Base-by-base conservation (phyloP, 805 yeast genomes). In the Suhomyces emberorum region DNA sequence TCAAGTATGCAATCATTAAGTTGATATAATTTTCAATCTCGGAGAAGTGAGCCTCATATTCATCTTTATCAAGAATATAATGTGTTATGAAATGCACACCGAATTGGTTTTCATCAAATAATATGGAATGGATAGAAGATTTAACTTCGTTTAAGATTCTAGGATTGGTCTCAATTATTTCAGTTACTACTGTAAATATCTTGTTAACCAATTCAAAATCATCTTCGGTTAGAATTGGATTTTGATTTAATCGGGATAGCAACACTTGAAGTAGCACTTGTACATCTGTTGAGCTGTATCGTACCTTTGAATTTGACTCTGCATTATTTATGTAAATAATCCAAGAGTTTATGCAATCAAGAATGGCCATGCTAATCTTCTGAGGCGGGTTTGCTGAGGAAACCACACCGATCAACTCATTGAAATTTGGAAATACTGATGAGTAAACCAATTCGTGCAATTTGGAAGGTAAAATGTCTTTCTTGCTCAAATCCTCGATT, bases 401-500 rank as follows among this genome's bases (percentile, higher is more conserved):
- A 20, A 36, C 12, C 14, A 35, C n/a, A 15, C 30, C 33, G 15
- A 64, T 45, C 30, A 46, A 46, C 9, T 49, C 29, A 10, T 38
- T 37, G 16, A 51, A 33, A 11, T 48, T 44, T 1, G 56, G 51
- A 39, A 63, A 74, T 1, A 75, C 24, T 9, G 59, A 39, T 0
- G 48, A 41, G 19, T 63, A 69, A 1, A 78, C 56, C 1, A 49
- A 30, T 12, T 56, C 50, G 47, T 77, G 79, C 11, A 74, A 38
- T 3, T 53, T 52, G 2, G 52, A 39, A 1, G 57, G 41, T 38
- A 38, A 38, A 16, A 33, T 35, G 6, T 43, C 63, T 41, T 51
- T 52, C 42, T 71, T 75, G 22, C 62, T 47, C 8, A 74, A 46
- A 35, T 80, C 85, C 44, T 79, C 85, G 1, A 68, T 70, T 0